Evolutionary conservation across 1,284 basidiomycete species (phyloP).

Genomic region (Fomitopsis palustris): DNA sequence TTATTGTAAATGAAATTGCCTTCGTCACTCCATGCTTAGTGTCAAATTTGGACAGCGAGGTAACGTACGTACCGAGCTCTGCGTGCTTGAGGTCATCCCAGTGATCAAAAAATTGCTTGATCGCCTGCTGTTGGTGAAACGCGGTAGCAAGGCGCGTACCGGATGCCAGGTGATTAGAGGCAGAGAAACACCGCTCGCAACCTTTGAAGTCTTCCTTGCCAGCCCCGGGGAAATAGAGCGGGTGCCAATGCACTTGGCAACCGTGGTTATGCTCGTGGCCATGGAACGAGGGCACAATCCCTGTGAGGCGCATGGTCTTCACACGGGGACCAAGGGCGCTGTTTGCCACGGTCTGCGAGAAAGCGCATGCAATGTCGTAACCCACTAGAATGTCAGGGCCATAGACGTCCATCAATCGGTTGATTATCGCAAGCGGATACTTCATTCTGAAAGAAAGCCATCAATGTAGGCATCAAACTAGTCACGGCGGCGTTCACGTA

Average conservation of each 20-base stretch:
- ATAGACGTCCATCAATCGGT: slow-evolving; percentile 22
- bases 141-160: slow-evolving; percentile 17
- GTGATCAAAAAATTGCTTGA: slow-evolving; percentile 15
- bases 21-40: background rate
- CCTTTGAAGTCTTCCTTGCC: slow-evolving; percentile 34
- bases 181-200: slow-evolving; percentile 29
- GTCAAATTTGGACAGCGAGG: too few species aligned
- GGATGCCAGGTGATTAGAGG: slow-evolving; percentile 27
- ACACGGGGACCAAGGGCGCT: slow-evolving; percentile 24
- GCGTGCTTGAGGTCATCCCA: slow-evolving; percentile 17
- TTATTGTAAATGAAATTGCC: slow-evolving; percentile 24
- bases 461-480: too few species aligned
- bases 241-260: slow-evolving; percentile 32
- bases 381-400: slow-evolving; percentile 19
- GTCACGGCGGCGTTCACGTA: slow-evolving; percentile 15
- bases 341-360: slow-evolving; percentile 19
- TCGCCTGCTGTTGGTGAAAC: slow-evolving; percentile 25
- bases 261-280: slow-evolving; percentile 22
- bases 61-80: slow-evolving; percentile 9
- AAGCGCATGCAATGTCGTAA: slow-evolving; percentile 36
- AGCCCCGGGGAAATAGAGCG: slow-evolving; percentile 25
- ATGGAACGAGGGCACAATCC: slow-evolving; percentile 20
- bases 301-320: slow-evolving; percentile 2
- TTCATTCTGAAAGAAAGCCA: slow-evolving; percentile 31
- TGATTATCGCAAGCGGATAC: slow-evolving; percentile 30